Percentiles rank a stretch among this genome's conserved stretches.
Conservation (phyloP, 2,329 filamentous ascomycete genomes). For the Pseudogymnoascus sp. region DNA sequence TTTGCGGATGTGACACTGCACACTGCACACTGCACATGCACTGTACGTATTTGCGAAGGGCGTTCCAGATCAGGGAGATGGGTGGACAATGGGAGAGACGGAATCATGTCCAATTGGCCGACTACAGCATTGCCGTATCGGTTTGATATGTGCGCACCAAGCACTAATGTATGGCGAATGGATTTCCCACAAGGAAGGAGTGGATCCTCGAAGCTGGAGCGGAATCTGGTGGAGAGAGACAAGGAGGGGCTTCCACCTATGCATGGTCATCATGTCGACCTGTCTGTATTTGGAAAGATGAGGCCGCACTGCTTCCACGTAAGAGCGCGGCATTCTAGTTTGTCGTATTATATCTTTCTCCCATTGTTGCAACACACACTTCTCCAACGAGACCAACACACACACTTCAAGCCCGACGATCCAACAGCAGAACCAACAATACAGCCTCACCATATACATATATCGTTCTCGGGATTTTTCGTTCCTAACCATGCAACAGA, state of each 20-base stretch:
- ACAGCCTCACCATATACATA: background rate
- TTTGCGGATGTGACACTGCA: background rate
- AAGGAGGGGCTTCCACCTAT: background rate
- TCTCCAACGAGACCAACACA: background rate
- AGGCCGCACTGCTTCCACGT: constrained; percentile 5
- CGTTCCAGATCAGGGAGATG: background rate
- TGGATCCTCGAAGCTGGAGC: background rate
- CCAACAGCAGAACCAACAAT: background rate
- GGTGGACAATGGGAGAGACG: background rate
- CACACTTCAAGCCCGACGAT: background rate
- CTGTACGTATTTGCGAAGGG: background rate
- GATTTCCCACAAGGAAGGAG: background rate
- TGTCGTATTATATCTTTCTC: background rate
- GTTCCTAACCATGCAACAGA: background rate
- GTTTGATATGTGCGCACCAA: background rate
- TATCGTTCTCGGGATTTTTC: background rate
- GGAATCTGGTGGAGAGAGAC: background rate
- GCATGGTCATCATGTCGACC: background rate
- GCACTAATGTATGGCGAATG: constrained; percentile 1
- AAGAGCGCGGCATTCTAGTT: background rate
- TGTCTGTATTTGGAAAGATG: constrained; percentile 4
- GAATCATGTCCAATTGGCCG: background rate
- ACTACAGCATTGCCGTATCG: background rate
- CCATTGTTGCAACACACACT: background rate
- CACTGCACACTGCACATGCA: background rate